Evolutionary conservation across 2,329 filamentous ascomycete genomes (phyloP), one percentile per base, ranked within the genome.

Genomic region (Exophiala alcalophila): DNA sequence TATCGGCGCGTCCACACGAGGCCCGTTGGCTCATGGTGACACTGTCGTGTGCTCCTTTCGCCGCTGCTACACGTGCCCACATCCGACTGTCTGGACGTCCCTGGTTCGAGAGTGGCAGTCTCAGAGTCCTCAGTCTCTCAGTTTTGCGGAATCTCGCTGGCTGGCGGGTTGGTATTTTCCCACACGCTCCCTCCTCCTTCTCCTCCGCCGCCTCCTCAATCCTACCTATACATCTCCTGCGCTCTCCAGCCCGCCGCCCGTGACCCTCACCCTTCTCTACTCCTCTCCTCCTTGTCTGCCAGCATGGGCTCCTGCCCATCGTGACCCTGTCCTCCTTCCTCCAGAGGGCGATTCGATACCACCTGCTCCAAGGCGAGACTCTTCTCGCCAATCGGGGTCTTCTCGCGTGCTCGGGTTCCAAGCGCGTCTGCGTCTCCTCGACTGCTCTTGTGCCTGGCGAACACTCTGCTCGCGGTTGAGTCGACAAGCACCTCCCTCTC

Each of bases 31-130:
- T 42, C 28, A 26, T 15, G 24, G 24, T 23, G 32, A 9, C 35
- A 31, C 39, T 50, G 48, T 50, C 48, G 48, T 43, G 48, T 50
- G 48, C 48, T 44, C 40, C 25, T 30, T 37, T 21, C 33, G 2
- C 18, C n/a, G n/a, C 30, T 20, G 25, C 20, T 43, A 40, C 49
- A 52, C 49, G 45, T 52, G 49, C 49, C 28, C 38, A 33, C 20
- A 16, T 44, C 36, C 36, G 31, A 28, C 38, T 36, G 29, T 41
- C 44, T 50, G 31, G 40, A 47, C 38, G 35, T 40, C 31, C 27
- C 9, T 27, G 28, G 40, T 29, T 33, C 23, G 14, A 35, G 15
- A 7, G 9, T 42, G 24, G 25, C 31, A 30, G 6, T 8, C 12
- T 30, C 8, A 8, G 8, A 10, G 6, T 29, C 12, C 25, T 18